Percentiles rank a stretch among this genome's conserved stretches.
Conservation (phyloP, 768 basidiomycete species). For the Lactarius deliciosus region DNA sequence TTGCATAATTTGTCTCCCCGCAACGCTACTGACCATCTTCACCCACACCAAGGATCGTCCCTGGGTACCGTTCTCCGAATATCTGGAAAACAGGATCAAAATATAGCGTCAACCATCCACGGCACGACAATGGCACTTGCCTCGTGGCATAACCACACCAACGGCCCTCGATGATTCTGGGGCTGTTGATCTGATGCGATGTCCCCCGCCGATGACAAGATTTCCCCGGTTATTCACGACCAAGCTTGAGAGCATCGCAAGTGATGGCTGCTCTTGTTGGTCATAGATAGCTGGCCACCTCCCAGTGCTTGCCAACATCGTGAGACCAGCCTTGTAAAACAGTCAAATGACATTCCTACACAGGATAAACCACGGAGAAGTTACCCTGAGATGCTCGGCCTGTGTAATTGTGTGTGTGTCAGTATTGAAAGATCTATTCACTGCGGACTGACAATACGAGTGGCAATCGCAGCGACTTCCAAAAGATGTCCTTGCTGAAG, state of each 20-base stretch:
- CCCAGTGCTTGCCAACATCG: slow-evolving; percentile 15
- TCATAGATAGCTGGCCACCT: slow-evolving; percentile 13
- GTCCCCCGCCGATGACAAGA: slow-evolving; percentile 21
- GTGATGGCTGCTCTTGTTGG: slow-evolving; percentile 9
- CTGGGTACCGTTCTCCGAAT: slow-evolving; percentile 21
- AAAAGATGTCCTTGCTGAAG: slow-evolving; percentile 13
- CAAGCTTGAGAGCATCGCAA: slow-evolving; percentile 22
- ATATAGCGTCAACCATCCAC: too few relatives aligned
- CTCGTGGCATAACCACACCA: slow-evolving; percentile 24
- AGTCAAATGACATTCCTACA: neutral
- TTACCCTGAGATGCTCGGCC: slow-evolving; percentile 18
- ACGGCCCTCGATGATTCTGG: slow-evolving; percentile 18
- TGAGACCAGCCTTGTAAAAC: slow-evolving; percentile 7
- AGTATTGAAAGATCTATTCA: neutral
- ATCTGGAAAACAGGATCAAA: neutral
- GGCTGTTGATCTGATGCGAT: slow-evolving; percentile 4
- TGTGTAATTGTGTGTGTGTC: neutral
- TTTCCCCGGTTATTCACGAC: slow-evolving; percentile 21
- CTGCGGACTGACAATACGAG: slow-evolving; percentile 17
- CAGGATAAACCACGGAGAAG: neutral
- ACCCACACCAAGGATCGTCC: slow-evolving; percentile 16
- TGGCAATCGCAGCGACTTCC: slow-evolving; percentile 23
- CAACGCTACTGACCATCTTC: slow-evolving; percentile 10
- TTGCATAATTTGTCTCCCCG: neutral
- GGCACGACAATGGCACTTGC: neutral